Base-by-base conservation (phyloP, 2,329 filamentous ascomycete genomes). In the Bipolaris sorokiniana region DNA sequence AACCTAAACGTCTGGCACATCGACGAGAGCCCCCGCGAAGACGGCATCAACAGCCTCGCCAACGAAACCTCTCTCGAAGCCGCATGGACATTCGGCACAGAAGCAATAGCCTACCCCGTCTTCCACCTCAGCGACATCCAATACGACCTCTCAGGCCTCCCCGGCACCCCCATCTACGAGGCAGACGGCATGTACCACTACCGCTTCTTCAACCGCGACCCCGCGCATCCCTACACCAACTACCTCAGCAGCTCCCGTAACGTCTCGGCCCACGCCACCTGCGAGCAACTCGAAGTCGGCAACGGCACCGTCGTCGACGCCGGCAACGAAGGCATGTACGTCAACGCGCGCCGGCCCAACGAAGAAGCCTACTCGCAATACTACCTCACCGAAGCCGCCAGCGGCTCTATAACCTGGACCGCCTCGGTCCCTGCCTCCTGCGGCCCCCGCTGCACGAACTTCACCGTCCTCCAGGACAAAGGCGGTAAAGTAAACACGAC, bases 121-220 rank as follows among this genome's bases (percentile, higher is more conserved):
- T 67, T 64, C 9, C 3, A 44, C 0, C n/a, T 63, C 5, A 54
- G 60, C 20, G 47, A 68, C 1, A 56, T 58, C 0, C 54, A 65
- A 7, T 61, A 28, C 0, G 70, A 72, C 41, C 56, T 70, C 3
- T 69, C 67, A 0, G 50, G 54, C 0, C 42, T 70, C 6, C 37
- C 66, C 7, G 69, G 71, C 2, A 70, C 68, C 7, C 69, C 70
- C 3, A 16, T 74, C 4, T 74, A 75, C 52, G 54, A 65, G 16
- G 64, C 54, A 1, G 49, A 66, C 16, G 57, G 47, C 1, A 59
- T 51, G 1, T 73, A 69, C 49, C 62, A 70, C 10, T 76, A 76
- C 50, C 59, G 63, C 9, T 75, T 76, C 48, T 65, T 70, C 48
- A 74, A 73, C 37, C 68, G 73, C 5, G 69, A 75, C n/a, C 71